These are phyloP conservation scores for Cryptosporidium tyzzeri DNA, from an alignment of 169 alveolate species.

Conservation along the genomic window DNA sequence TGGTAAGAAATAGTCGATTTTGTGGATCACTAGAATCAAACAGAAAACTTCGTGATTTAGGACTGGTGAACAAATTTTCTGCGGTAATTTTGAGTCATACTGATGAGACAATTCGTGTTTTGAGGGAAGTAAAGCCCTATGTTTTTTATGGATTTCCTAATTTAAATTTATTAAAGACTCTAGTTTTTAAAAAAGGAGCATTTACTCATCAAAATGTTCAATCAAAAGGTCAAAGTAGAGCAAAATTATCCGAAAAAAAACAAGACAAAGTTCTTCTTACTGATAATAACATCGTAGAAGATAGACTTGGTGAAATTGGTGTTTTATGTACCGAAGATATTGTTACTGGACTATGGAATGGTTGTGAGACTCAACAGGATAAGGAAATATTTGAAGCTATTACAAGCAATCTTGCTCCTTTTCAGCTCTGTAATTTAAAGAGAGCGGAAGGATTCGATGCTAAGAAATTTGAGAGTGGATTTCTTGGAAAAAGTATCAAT, in stretches of 20 bases:
- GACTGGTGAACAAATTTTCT: slow-evolving; percentile 33
- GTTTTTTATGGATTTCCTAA: slow-evolving; percentile 73
- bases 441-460: slow-evolving; percentile 78
- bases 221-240: not conserved
- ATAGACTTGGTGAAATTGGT: slow-evolving; percentile 79
- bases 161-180: slow-evolving; percentile 18
- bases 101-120: slow-evolving; percentile 32
- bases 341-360: slow-evolving; percentile 74
- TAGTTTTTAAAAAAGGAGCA: slow-evolving; percentile 58
- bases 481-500: slow-evolving; percentile 61
- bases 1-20: slow-evolving; percentile 57
- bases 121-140: slow-evolving; percentile 52
- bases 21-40: slow-evolving; percentile 60
- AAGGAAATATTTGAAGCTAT: slow-evolving; percentile 29
- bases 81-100: slow-evolving; percentile 45
- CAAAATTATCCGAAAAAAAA: not conserved
- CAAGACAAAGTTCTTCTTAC: slow-evolving; percentile 76
- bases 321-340: slow-evolving; percentile 83
- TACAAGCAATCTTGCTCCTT: slow-evolving; percentile 50
- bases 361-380: slow-evolving; percentile 52
- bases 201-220: not conserved
- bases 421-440: slow-evolving; percentile 75
- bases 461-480: slow-evolving; percentile 73
- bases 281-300: slow-evolving; percentile 83
- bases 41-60: slow-evolving; percentile 30